Evolutionary conservation across 495 filamentous ascomycete genomes (phyloP).

Genomic region (Lasiosphaeria ovina): DNA sequence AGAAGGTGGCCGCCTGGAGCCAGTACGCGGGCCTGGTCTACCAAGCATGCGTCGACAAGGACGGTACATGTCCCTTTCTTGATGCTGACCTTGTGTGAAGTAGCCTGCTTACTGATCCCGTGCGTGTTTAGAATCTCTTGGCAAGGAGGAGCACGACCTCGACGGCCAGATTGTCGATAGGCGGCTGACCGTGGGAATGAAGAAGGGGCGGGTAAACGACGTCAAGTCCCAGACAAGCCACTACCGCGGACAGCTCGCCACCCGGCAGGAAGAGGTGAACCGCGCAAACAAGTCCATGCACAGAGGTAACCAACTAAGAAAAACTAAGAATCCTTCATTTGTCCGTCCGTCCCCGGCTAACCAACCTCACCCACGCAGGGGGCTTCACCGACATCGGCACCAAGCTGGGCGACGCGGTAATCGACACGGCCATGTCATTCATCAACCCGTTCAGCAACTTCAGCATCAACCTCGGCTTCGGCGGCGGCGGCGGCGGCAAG

Average conservation of each 20-base stretch:
- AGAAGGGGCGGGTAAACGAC: not conserved
- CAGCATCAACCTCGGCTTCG: not conserved
- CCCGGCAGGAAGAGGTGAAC: not conserved
- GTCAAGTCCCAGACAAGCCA: not conserved
- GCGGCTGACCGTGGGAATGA: not conserved
- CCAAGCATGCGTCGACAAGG: not conserved
- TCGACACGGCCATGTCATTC: not conserved
- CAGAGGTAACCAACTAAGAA: not conserved
- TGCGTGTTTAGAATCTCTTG: not conserved
- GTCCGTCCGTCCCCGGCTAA: not conserved
- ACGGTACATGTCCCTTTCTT: not conserved
- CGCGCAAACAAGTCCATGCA: not conserved
- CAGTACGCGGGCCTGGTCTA: not conserved
- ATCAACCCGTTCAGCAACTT: not conserved
- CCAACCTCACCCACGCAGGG: not conserved
- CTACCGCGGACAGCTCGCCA: not conserved
- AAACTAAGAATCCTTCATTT: not conserved
- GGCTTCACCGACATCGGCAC: not conserved
- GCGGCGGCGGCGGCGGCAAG: not conserved
- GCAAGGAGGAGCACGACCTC: not conserved
- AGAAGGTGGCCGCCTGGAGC: constrained; percentile 1
- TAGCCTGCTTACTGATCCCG: not conserved
- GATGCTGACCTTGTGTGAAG: not conserved
- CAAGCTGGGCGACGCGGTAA: not conserved
- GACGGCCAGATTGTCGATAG: constrained; percentile 2